Percentiles rank a stretch among this genome's conserved stretches.
Conservation (phyloP, 2,329 filamentous ascomycete genomes). For the Cordyceps farinosa region DNA sequence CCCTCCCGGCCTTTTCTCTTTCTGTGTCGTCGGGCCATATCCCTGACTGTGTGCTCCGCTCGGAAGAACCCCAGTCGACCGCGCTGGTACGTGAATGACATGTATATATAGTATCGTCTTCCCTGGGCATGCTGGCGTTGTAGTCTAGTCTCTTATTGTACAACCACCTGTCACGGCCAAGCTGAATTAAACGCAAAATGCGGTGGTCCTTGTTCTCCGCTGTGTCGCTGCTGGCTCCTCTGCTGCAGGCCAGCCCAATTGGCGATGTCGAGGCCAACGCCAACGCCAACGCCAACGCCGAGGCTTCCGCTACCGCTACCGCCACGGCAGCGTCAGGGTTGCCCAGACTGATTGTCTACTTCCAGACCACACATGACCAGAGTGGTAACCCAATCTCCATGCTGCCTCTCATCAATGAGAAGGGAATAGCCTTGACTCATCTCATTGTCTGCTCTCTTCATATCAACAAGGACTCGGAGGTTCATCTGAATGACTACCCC, state of each 20-base stretch:
- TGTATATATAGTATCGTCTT: neutral
- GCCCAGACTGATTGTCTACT: constrained; percentile 47
- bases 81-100: neutral
- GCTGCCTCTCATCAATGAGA: constrained; percentile 43
- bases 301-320: neutral
- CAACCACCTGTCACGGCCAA: neutral
- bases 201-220: constrained; percentile 9
- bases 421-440: constrained; percentile 59
- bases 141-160: neutral
- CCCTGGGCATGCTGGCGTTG: neutral
- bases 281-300: neutral
- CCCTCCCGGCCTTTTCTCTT: neutral
- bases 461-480: constrained; percentile 61
- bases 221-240: constrained; percentile 12
- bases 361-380: constrained; percentile 47
- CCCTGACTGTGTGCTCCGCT: neutral
- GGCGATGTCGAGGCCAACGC: neutral
- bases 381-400: constrained; percentile 44
- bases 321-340: constrained; percentile 19
- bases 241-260: constrained; percentile 14
- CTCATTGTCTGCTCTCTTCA: constrained; percentile 81
- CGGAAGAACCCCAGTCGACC: neutral
- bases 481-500: constrained; percentile 74
- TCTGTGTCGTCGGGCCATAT: neutral
- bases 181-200: neutral